Base-by-base conservation (phyloP, 202 grass and related monocot genomes). In the Panicum hallii region DNA sequence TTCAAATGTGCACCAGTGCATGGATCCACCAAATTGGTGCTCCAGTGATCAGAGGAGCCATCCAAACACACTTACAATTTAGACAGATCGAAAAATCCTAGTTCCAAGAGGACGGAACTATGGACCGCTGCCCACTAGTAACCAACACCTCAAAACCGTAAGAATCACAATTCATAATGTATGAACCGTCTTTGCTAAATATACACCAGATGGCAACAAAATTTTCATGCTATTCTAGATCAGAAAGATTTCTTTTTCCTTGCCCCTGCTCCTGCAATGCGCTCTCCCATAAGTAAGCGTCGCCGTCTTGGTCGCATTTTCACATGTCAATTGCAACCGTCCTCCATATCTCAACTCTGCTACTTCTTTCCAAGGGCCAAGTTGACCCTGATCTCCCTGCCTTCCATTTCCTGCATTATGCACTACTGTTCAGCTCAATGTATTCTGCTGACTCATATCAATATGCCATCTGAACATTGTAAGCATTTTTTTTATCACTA, bases 321-420 rank as follows among this genome's bases (percentile, higher is more conserved):
- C 6, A 28, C 55, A 17, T 38, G 54, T 4, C 74, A 47, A 1
- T 0, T 63, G 54, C 20, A 70, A 19, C 9, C 9, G 71, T 63
- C 54, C 36, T 84, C 52, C 36, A 23, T 30, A 63, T 49, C 62
- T 75, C 63, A 84, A 90, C 44, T 36, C 6, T 71, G 63, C 11
- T 76, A 90, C 50, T 74, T 99, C 86, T 89, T 96, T 19, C 90
- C 93, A 13, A 91, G 60, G 80, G 96, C 91, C 45, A 92, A 23
- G 67, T 92, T 94, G 28, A 99, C 81, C 67, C 91, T 72, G 48
- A 99, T 91, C 9, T 89, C 77, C 69, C 96, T 85, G 53, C 96
- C 96, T 67, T 96, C 88, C 26, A 99, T 45, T 75, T 99, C 93
- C 93, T 99, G 91, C 80, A 78, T 69, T 0, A 54, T 23, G 4